Evolutionary conservation across 2,329 filamentous ascomycete genomes (phyloP), one percentile per base, ranked within the genome.

Genomic region (Exophiala bonariae): DNA sequence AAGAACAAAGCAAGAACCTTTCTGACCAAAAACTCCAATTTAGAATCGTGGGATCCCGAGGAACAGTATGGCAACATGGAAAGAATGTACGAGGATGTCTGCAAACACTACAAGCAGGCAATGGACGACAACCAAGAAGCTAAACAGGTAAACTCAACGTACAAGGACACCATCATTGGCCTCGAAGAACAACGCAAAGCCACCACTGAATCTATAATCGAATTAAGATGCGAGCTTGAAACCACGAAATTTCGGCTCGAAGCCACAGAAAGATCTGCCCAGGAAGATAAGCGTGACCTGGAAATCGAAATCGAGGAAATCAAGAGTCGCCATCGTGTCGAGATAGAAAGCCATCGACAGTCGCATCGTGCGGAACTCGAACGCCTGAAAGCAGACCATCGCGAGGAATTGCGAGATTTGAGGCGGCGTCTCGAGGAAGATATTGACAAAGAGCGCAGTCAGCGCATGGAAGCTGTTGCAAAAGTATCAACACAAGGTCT

Each of bases 11-110:
- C 79, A 56, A 66, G 64, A 11, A 16, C 64, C 1, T 91, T 78
- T 73, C 74, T 92, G 61, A 85, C 79, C 57, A 86, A 83, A 72
- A 72, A 84, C 75, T 89, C 90, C 83, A 85, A 88, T 77, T 71
- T 68, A 69, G 73, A 79, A 88, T 86, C 80, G 61, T 92, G 86
- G 79, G 89, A 96, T 65, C 82, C 90, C 57, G 85, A 90, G 59
- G 81, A 81, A 52, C 82, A 85, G 55, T 79, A 96, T 57, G 83
- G 84, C 54, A 79, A 83, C 50, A 85, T 96, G 70, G 88, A 95
- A 60, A 74, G 76, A 14, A 78, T 92, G 60, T 89, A 89, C 63
- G 77, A 79, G 38, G 75, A 79, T 49, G 75, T 97, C 52, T 85
- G 86, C 61, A 78, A 85, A 48, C 84, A 86, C 54, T 82, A 96